Base-by-base conservation (phyloP, 768 basidiomycete species). In the Tulasnella sp. region DNA sequence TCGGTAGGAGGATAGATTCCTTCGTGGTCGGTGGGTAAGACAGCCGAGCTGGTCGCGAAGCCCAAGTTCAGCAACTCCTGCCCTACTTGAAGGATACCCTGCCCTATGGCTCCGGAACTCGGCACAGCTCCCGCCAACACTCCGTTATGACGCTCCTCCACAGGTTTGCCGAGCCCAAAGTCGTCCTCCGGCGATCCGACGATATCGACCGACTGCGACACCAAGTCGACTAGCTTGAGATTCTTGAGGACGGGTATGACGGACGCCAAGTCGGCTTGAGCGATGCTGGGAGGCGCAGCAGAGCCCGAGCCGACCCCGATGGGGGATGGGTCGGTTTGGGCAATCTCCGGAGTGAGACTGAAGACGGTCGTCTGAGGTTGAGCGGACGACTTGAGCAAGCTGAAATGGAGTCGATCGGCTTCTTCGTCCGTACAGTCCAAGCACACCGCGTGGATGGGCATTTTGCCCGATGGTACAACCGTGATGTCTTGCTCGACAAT, bases 391-490 rank as follows among this genome's bases (percentile, higher is more conserved):
- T 73, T 74, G 32, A 91, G 77, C 62, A 82, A 82, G 26, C 83
- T 79, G 76, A 92, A 90, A 75, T 88, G 85, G n/a, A 84, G 81
- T 32, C 82, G 79, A 14, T 90, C 82, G 35, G 84, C 85, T 75
- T 92, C 90, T 8, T 78, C 83, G 71, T 94, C 92, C 1, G 86
- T 77, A 75, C 83, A 82, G 36, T 82, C 84, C 42, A 94, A 83
- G 76, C 90, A 93, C 26, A 92, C 91, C 0, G 90, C 92, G 76
- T 89, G 91, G 35, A 93, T 90, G 26, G 90, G 90, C 3, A 81
- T 77, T 67, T 79, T 79, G 5, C 77, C 77, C 34, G 67, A 34
- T 12, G 75, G 63, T 8, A 74, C 65, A 19, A 74, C 65, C 72
- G 75, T 14, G 69, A 72, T 40, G n/a, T 72, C 71, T 39, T 72